phyloP scores from a whole-genome alignment of 129 eudicot species.

The Scalesia atractyloides region DNA sequence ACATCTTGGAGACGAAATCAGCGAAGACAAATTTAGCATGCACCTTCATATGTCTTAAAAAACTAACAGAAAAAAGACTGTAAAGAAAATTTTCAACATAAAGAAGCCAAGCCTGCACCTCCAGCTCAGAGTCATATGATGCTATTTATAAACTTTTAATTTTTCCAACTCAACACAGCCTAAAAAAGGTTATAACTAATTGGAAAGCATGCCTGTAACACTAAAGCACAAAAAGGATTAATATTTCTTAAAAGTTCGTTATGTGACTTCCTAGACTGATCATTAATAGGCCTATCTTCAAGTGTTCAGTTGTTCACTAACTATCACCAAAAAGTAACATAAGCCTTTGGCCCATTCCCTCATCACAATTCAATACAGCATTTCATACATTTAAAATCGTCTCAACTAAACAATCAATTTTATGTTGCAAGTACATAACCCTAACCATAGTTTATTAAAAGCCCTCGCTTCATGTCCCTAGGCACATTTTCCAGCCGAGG shows the following conservation, averaged over 20 bases:
- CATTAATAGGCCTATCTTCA: background rate
- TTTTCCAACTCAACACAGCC: constrained; percentile 9
- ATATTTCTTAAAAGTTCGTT: background rate
- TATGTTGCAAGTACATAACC: no score
- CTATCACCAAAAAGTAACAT: constrained; percentile 10
- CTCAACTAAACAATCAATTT: background rate
- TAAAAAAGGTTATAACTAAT: background rate
- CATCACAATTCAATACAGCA: constrained; percentile 3
- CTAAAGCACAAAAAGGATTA: background rate
- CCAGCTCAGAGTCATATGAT: background rate
- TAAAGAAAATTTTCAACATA: background rate
- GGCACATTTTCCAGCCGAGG: no score
- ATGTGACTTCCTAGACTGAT: constrained; percentile 12
- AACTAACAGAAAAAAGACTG: constrained; percentile 14
- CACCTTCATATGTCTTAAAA: background rate
- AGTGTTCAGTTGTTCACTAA: background rate
- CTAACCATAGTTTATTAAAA: no score
- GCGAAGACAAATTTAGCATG: background rate
- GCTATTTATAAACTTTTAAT: background rate
- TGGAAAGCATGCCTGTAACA: background rate
- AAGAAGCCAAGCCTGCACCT: constrained; percentile 30
- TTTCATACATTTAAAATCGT: constrained; percentile 10
- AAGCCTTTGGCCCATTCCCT: background rate
- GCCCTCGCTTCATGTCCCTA: no score
- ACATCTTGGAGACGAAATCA: constrained; percentile 9